Evolutionary conservation across 192 early-diverging fungal species (phyloP).

Genomic region (Spizellomyces punctatus): DNA sequence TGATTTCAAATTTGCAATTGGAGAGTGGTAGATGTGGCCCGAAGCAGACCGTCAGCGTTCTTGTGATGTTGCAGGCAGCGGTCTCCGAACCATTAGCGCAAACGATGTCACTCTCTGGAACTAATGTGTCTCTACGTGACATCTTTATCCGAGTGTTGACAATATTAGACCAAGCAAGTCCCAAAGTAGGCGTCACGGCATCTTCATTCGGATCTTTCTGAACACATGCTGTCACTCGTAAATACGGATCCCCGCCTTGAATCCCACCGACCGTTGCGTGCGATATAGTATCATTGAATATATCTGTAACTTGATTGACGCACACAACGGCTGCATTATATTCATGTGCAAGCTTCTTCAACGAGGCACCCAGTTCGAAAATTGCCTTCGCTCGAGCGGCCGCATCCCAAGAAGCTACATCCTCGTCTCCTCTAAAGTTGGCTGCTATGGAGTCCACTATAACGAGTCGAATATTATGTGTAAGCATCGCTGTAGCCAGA

Average conservation of each 20-base stretch:
- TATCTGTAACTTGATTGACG: conserved; percentile 78
- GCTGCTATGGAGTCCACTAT: conserved; percentile 88
- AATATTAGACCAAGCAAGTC: conserved; percentile 72
- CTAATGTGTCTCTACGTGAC: conserved; percentile 17
- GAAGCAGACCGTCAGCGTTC: conserved; percentile 18
- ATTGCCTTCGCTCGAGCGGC: conserved; percentile 52
- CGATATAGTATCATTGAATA: not conserved
- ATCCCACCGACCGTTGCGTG: not conserved
- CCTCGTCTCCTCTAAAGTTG: conserved; percentile 64
- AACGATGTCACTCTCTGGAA: not conserved
- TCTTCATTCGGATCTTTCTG: not conserved
- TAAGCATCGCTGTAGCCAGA: conserved; percentile 62
- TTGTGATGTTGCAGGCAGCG: not conserved
- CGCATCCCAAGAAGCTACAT: not conserved
- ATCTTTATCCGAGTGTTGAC: conserved; percentile 70
- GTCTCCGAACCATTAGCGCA: conserved; percentile 4
- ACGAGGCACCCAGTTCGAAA: conserved; percentile 57
- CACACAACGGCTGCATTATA: conserved; percentile 73
- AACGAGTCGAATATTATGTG: conserved; percentile 64
- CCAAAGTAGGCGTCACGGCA: conserved; percentile 61
- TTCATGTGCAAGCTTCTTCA: conserved; percentile 66
- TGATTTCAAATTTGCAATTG: conserved; percentile 6
- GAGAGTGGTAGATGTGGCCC: conserved; percentile 17
- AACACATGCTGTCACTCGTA: not conserved
- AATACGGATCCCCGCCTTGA: not conserved